A percentile compares a stretch with the other conserved stretches of the same genome.
phyloP scores from a whole-genome alignment of 2,329 filamentous ascomycete genomes.

The Apiospora koreana region DNA sequence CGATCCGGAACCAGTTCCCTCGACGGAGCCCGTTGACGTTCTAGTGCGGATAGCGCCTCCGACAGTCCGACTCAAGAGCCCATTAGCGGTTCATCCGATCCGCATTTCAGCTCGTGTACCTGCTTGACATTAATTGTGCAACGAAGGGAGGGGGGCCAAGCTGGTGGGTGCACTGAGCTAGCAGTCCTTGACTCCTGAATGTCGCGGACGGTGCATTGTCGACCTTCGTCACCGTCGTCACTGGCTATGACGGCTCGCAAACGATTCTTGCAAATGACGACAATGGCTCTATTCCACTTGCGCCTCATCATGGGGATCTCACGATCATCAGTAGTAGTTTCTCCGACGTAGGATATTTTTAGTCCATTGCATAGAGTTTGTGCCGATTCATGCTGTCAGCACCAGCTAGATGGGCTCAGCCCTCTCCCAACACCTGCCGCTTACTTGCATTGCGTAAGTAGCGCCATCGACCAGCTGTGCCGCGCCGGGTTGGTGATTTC shows the following conservation, averaged over 20 bases:
- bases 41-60: not conserved
- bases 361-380: not conserved
- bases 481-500: not conserved
- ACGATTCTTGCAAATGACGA: not conserved
- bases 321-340: not conserved
- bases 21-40: not conserved
- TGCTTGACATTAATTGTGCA: not conserved
- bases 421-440: not conserved
- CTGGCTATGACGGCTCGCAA: not conserved
- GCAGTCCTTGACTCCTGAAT: not conserved
- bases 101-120: slow-evolving; percentile 5
- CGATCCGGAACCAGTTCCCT: not conserved
- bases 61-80: not conserved
- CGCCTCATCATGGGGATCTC: not conserved
- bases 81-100: not conserved
- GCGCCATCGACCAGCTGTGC: not conserved
- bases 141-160: too few species aligned
- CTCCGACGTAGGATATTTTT: not conserved
- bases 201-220: not conserved
- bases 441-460: not conserved
- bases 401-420: not conserved
- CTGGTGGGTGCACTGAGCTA: not conserved
- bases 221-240: not conserved
- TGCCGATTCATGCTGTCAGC: not conserved
- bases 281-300: not conserved